phyloP scores from a whole-genome alignment of 345 rosid genomes.

The Eucalyptus rudis region DNA sequence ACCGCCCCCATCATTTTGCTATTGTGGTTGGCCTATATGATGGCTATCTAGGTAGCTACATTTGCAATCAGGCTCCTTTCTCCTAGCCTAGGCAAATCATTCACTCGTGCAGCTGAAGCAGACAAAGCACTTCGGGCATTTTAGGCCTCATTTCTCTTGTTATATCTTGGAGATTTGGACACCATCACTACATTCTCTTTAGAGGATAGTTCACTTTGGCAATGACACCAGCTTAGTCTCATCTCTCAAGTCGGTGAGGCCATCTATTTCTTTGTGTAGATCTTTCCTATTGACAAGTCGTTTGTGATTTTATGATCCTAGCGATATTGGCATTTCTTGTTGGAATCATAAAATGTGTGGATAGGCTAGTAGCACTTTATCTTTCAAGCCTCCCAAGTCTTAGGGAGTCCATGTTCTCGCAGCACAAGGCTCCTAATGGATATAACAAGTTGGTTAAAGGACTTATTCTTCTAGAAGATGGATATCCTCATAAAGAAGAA shows the following conservation, averaged over 20 bases:
- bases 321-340: neutral
- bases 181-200: neutral
- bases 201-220: neutral
- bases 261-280: neutral
- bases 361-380: neutral
- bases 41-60: neutral
- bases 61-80: neutral
- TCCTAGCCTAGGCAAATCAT: neutral
- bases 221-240: neutral
- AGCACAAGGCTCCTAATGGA: neutral
- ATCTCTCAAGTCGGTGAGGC: neutral
- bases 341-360: too few species aligned
- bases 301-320: neutral
- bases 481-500: neutral
- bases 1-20: neutral
- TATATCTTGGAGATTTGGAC: neutral
- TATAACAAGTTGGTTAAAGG: neutral
- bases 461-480: neutral
- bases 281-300: neutral
- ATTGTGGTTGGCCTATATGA: neutral
- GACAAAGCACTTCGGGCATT: accelerated
- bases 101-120: neutral
- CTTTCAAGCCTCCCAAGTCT: neutral
- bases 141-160: neutral
- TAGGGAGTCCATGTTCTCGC: neutral